These are phyloP conservation scores for Paspalum notatum DNA, from an alignment of 176 grass and related monocot species.

Conservation along the genomic window DNA sequence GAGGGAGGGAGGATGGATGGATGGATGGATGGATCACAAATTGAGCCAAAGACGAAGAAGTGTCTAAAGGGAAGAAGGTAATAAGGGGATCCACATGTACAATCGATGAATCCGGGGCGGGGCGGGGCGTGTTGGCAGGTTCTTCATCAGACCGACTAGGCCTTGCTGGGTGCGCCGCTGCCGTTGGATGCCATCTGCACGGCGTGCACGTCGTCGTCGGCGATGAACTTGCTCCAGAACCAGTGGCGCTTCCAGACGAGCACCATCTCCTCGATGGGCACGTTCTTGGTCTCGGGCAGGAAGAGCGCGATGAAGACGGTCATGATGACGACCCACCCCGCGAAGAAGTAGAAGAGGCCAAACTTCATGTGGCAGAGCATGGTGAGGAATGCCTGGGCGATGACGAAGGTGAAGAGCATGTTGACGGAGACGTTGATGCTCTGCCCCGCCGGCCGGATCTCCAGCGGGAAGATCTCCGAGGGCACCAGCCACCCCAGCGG, in stretches of 20 bases:
- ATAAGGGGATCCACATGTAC: no score
- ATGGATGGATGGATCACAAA: no score
- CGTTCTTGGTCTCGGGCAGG: conserved; percentile 95
- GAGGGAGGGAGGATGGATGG: no score
- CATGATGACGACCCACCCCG: conserved; percentile 86
- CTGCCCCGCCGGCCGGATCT: conserved; percentile 95
- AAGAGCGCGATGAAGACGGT: conserved; percentile 84
- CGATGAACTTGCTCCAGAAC: conserved; percentile 85
- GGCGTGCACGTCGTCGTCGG: conserved; percentile 61
- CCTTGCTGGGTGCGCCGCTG: no score
- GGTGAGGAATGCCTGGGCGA: conserved; percentile 83
- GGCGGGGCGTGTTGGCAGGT: no score
- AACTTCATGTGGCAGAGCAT: conserved; percentile 98
- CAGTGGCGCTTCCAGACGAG: conserved; percentile 82
- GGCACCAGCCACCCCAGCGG: conserved; percentile 96
- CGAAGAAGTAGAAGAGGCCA: conserved; percentile 96
- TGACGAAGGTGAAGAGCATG: conserved; percentile 97
- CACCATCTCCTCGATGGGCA: conserved; percentile 98
- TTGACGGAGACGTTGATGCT: conserved; percentile 96
- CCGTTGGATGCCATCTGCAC: conserved; percentile 35
- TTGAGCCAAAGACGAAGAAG: no score
- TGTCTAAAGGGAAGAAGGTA: no score
- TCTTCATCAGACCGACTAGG: no score
- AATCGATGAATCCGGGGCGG: no score
- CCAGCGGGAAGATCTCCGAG: conserved; percentile 96